Percentiles rank a stretch among this genome's conserved stretches.
Evolutionary conservation across 2,329 filamentous ascomycete species (phyloP).

Genomic region (Colletotrichum trifolii): DNA sequence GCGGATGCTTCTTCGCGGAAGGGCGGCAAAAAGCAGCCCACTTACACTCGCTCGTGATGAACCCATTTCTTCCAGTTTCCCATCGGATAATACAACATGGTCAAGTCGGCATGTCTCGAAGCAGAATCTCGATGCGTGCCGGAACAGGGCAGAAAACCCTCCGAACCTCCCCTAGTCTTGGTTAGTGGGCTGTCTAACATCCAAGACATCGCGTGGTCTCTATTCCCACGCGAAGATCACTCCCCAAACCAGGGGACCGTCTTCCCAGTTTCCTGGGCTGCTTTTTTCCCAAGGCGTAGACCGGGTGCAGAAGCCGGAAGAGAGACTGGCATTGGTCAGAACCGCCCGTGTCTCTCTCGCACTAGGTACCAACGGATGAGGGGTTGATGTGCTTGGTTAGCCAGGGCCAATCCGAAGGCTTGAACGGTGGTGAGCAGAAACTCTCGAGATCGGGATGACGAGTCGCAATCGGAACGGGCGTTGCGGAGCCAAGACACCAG

Average conservation of each 20-base stretch:
- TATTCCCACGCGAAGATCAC: slow-evolving; percentile 14
- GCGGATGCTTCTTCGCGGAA: too few species aligned
- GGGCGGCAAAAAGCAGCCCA: too few species aligned
- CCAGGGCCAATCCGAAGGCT: background rate
- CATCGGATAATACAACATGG: background rate
- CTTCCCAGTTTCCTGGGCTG: slow-evolving; percentile 10
- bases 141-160: slow-evolving; percentile 5
- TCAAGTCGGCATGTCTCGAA: background rate
- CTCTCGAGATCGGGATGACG: slow-evolving; percentile 19
- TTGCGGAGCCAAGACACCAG: slow-evolving; percentile 15
- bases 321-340: background rate
- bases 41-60: too few species aligned
- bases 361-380: background rate
- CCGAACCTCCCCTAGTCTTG: background rate
- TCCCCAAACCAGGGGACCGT: slow-evolving; percentile 15
- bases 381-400: background rate
- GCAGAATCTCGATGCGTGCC: slow-evolving; percentile 14
- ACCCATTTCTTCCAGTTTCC: background rate
- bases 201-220: slow-evolving; percentile 18
- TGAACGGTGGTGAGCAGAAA: background rate
- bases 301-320: slow-evolving; percentile 20
- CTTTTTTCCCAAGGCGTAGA: background rate
- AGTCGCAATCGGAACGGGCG: slow-evolving; percentile 11
- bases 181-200: too few species aligned
- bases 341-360: background rate